A percentile compares a stretch with the other conserved stretches of the same genome.
Conservation (phyloP, 1,139 yeast genomes). For the Entelexis sorbosivorans region DNA sequence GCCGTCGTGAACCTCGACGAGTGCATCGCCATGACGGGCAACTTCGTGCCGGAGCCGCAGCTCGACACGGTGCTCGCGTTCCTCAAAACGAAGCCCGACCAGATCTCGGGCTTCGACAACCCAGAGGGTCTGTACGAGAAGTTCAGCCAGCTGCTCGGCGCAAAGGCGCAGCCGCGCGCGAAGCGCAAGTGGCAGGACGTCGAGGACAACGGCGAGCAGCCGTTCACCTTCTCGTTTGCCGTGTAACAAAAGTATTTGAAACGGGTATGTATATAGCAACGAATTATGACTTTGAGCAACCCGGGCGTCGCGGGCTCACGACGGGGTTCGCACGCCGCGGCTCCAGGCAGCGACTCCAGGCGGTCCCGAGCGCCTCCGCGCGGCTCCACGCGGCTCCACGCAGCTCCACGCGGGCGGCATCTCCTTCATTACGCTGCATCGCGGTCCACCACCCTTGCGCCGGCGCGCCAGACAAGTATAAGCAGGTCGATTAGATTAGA, state of each 20-base stretch:
- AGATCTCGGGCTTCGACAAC: slow-evolving; percentile 63
- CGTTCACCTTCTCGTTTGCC: slow-evolving; percentile 28
- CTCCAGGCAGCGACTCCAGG: too few species aligned
- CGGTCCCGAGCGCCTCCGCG: too few species aligned
- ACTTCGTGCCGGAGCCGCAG: slow-evolving; percentile 62
- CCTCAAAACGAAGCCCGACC: slow-evolving; percentile 53
- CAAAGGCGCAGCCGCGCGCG: neutral
- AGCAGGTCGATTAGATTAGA: neutral
- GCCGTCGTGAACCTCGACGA: slow-evolving; percentile 73
- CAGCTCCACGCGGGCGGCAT: too few species aligned
- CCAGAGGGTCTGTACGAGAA: slow-evolving; percentile 22
- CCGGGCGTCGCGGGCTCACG: too few species aligned
- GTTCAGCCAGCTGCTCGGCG: slow-evolving; percentile 21
- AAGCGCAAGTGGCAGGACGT: slow-evolving; percentile 23
- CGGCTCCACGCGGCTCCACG: too few species aligned
- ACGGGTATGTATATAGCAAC: neutral
- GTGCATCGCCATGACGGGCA: slow-evolving; percentile 66
- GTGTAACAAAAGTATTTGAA: neutral
- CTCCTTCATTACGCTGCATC: too few species aligned
- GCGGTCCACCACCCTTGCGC: too few species aligned
- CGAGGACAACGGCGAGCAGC: slow-evolving; percentile 21
- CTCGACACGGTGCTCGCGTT: slow-evolving; percentile 47
- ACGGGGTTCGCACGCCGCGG: too few species aligned
- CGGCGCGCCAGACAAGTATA: neutral
- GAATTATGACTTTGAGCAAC: neutral